Percentiles rank a stretch among this genome's conserved stretches.
Evolutionary conservation across 192 early-diverging fungal genomes (phyloP).

Genomic region (Jimgerdemannia lactiflua): DNA sequence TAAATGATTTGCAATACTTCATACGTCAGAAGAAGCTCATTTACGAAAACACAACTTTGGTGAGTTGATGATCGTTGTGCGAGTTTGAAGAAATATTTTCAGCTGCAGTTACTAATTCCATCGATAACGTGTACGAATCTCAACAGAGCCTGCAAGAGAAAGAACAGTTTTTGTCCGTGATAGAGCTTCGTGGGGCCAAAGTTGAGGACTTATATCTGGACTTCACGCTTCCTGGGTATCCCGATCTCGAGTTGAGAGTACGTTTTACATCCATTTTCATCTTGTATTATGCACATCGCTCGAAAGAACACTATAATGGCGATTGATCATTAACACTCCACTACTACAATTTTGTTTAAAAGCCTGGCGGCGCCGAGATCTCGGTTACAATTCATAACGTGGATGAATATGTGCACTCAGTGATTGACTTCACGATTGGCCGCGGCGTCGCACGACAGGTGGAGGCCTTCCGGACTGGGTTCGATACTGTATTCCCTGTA

Average conservation of each 20-base stretch:
- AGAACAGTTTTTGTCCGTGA: too few relatives aligned
- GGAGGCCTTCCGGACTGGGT: slow-evolving; percentile 78
- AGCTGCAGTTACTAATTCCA: too few relatives aligned
- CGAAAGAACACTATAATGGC: not conserved
- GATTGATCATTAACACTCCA: not conserved
- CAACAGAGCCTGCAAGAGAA: too few relatives aligned
- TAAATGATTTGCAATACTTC: slow-evolving; percentile 64
- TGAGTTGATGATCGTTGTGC: too few relatives aligned
- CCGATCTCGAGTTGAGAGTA: slow-evolving; percentile 60
- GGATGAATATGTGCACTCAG: slow-evolving; percentile 67
- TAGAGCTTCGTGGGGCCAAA: too few relatives aligned
- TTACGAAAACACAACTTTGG: slow-evolving; percentile 46
- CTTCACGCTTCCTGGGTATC: slow-evolving; percentile 85
- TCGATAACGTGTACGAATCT: too few relatives aligned
- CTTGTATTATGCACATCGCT: too few relatives aligned
- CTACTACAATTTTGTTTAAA: not conserved
- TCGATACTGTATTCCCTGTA: slow-evolving; percentile 77
- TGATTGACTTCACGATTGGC: slow-evolving; percentile 63
- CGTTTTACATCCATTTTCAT: too few relatives aligned
- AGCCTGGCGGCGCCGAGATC: slow-evolving; percentile 56
- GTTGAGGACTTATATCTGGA: slow-evolving; percentile 75
- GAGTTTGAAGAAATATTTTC: too few relatives aligned
- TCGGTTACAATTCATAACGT: slow-evolving; percentile 81
- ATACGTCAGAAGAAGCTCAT: slow-evolving; percentile 55
- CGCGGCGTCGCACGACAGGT: slow-evolving; percentile 67